Percentiles rank a stretch among this genome's conserved stretches.
Conservation (phyloP, 176 grass and related monocot genomes). For the Miscanthus lutarioriparius region DNA sequence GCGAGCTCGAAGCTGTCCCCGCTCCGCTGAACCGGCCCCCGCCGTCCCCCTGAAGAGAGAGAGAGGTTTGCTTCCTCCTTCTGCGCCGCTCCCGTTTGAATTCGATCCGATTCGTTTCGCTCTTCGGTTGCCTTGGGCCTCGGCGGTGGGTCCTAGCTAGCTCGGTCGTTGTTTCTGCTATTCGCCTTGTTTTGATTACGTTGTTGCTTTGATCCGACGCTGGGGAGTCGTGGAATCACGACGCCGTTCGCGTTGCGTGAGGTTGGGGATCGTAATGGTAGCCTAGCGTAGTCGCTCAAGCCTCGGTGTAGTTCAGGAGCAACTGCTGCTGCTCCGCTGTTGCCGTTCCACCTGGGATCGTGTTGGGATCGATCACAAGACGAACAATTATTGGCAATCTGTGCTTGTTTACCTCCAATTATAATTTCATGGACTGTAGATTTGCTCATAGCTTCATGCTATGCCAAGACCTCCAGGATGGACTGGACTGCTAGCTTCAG, state of each 20-base stretch:
- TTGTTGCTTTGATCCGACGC: neutral
- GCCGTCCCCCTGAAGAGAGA: neutral
- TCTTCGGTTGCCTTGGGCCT: neutral
- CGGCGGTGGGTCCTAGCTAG: neutral
- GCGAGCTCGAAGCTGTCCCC: neutral
- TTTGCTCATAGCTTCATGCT: neutral
- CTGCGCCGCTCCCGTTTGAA: neutral
- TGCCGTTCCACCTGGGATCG: neutral
- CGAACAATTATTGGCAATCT: neutral
- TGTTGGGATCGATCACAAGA: neutral
- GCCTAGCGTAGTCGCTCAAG: neutral
- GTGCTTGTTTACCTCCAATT: neutral
- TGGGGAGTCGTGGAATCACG: neutral
- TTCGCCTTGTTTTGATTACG: neutral
- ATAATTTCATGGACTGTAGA: neutral
- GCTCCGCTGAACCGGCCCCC: neutral
- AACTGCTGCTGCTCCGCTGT: neutral
- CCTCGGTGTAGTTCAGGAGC: neutral
- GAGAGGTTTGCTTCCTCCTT: neutral
- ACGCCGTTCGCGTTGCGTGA: neutral
- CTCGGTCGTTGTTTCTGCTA: neutral
- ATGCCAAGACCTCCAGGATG: neutral
- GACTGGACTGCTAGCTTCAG: neutral
- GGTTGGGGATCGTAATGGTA: neutral
- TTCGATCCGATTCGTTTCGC: slow-evolving; percentile 14